These are phyloP conservation scores for Wickerhamomyces silvicola DNA, from an alignment of 805 yeast genomes.

Conservation along the genomic window DNA sequence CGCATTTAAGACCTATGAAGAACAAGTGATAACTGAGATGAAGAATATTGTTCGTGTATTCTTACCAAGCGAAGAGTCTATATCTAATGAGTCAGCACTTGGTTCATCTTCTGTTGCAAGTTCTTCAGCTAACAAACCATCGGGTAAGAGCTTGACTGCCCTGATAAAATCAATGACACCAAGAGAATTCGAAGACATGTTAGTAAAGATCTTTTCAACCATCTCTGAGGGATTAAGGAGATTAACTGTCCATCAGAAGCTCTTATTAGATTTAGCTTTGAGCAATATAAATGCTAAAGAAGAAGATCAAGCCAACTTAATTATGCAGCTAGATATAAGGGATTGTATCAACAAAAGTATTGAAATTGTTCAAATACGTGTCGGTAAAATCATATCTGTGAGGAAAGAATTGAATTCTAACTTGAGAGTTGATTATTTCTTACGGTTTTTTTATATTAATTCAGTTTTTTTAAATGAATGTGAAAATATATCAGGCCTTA, in stretches of 20 bases:
- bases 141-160: constrained; percentile 29
- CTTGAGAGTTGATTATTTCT: constrained; percentile 52
- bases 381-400: constrained; percentile 72
- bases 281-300: constrained; percentile 32
- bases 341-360: constrained; percentile 61
- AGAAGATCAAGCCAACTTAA: constrained; percentile 26
- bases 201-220: constrained; percentile 51
- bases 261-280: constrained; percentile 65
- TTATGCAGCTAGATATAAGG: constrained; percentile 62
- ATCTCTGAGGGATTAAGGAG: constrained; percentile 70
- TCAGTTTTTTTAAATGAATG: constrained; percentile 74
- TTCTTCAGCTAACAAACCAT: constrained; percentile 12
- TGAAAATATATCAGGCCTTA: constrained; percentile 69
- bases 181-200: constrained; percentile 67
- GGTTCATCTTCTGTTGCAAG: constrained; percentile 6
- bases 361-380: constrained; percentile 63
- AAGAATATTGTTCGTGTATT: constrained; percentile 62
- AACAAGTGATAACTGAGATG: constrained; percentile 59
- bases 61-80: constrained; percentile 46
- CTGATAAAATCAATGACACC: constrained; percentile 62
- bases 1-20: constrained; percentile 63
- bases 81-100: constrained; percentile 10
- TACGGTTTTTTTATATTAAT: constrained; percentile 59
- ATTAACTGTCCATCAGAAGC: constrained; percentile 70
- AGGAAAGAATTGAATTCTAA: constrained; percentile 65